Evolutionary conservation across 441 rosid species (phyloP).

Genomic region (Aquilaria agallochum): DNA sequence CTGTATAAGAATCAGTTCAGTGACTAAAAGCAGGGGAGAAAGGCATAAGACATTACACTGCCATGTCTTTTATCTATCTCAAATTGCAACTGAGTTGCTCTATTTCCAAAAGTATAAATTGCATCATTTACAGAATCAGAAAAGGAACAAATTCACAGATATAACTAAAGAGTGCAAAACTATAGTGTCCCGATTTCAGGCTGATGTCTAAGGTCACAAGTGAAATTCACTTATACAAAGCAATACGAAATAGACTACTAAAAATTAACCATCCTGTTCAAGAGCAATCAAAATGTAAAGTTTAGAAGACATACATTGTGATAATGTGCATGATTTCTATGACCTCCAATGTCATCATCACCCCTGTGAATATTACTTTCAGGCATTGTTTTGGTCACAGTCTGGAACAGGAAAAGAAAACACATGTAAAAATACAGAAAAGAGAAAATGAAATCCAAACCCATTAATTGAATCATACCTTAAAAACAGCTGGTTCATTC

Average conservation of each 20-base stretch:
- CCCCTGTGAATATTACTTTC: constrained; percentile 79
- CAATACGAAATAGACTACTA: not conserved
- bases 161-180: too few relatives aligned
- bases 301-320: constrained; percentile 68
- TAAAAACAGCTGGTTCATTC: constrained; percentile 94
- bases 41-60: too few relatives aligned
- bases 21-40: too few relatives aligned
- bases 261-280: not conserved
- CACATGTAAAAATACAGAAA: not conserved
- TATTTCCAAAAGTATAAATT: too few relatives aligned
- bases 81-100: too few relatives aligned
- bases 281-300: constrained; percentile 6
- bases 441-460: not conserved
- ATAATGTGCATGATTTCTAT: constrained; percentile 77
- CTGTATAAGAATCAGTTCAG: too few relatives aligned
- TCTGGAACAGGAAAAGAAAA: constrained; percentile 38
- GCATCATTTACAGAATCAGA: too few relatives aligned
- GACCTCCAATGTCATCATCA: constrained; percentile 84
- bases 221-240: too few relatives aligned
- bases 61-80: too few relatives aligned
- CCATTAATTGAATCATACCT: constrained; percentile 34
- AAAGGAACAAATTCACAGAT: too few relatives aligned
- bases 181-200: too few relatives aligned
- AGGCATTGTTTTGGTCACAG: constrained; percentile 91
- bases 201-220: too few relatives aligned